These are phyloP conservation scores for Rhytidhysteron rufulum DNA, from an alignment of 2,329 filamentous ascomycete species.

Conservation along the genomic window DNA sequence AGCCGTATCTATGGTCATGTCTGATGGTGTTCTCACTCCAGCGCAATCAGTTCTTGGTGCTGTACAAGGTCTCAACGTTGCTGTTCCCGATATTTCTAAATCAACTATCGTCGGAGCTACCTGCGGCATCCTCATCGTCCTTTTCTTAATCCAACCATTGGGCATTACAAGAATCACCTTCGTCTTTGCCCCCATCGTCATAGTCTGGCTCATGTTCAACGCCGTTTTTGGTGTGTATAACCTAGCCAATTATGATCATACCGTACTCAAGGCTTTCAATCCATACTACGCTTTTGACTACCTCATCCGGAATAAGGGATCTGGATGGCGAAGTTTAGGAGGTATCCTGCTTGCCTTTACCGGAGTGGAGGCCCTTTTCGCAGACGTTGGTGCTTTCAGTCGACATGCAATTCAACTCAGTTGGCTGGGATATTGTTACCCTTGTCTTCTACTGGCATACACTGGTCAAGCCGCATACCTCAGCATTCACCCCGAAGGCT, in stretches of 20 bases:
- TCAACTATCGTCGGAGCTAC: conserved; percentile 60
- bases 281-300: conserved; percentile 59
- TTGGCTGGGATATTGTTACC: conserved; percentile 66
- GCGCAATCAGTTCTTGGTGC: conserved; percentile 68
- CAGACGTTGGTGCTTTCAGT: conserved; percentile 72
- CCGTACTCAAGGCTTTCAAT: conserved; percentile 51
- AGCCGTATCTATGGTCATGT: conserved; percentile 65
- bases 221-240: conserved; percentile 59
- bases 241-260: conserved; percentile 40
- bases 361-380: conserved; percentile 72
- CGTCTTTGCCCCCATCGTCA: conserved; percentile 62
- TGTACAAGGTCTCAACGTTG: conserved; percentile 59
- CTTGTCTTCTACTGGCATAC: conserved; percentile 64
- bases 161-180: conserved; percentile 59
- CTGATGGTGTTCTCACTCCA: conserved; percentile 64
- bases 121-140: conserved; percentile 60
- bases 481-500: conserved; percentile 55
- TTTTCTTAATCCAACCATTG: conserved; percentile 63
- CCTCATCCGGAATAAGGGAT: conserved; percentile 55
- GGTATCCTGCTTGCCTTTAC: conserved; percentile 73
- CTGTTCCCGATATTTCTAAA: conserved; percentile 53
- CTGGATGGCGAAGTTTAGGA: conserved; percentile 64
- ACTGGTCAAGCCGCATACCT: conserved; percentile 74
- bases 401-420: conserved; percentile 65
- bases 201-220: conserved; percentile 66